phyloP scores from a whole-genome alignment of 805 yeast genomes.

The Candida boidinii region DNA sequence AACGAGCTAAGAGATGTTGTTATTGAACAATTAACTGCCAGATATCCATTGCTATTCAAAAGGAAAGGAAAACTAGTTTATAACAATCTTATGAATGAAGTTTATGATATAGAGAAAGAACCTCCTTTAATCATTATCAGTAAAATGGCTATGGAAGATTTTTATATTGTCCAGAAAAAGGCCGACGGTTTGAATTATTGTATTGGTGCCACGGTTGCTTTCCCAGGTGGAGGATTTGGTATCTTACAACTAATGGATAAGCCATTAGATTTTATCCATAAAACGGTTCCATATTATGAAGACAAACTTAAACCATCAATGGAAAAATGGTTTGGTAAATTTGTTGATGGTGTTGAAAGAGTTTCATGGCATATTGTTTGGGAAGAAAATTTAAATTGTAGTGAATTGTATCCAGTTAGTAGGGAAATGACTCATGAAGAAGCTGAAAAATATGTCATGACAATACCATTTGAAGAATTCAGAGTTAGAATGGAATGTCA shows the following conservation, averaged over 20 bases:
- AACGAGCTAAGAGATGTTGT: slow-evolving; percentile 35
- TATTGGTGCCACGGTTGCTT: slow-evolving; percentile 43
- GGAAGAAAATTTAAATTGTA: slow-evolving; percentile 31
- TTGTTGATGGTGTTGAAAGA: slow-evolving; percentile 37
- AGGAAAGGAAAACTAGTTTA: slow-evolving; percentile 24
- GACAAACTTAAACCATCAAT: slow-evolving; percentile 37
- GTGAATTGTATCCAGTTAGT: slow-evolving; percentile 21
- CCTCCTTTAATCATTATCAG: slow-evolving; percentile 37
- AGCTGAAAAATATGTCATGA: slow-evolving; percentile 22
- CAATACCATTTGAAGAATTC: slow-evolving; percentile 30
- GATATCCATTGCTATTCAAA: slow-evolving; percentile 37
- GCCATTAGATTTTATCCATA: slow-evolving; percentile 36
- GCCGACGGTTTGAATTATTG: slow-evolving; percentile 31
- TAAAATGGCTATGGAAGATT: slow-evolving; percentile 43
- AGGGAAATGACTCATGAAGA: slow-evolving; percentile 28
- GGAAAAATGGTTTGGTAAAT: slow-evolving; percentile 41
- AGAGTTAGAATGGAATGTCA: slow-evolving; percentile 40
- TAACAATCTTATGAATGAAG: slow-evolving; percentile 34
- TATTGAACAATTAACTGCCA: slow-evolving; percentile 29
- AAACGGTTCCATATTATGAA: slow-evolving; percentile 39
- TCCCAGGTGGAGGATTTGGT: slow-evolving; percentile 45
- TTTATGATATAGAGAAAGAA: slow-evolving; percentile 33
- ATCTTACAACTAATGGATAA: slow-evolving; percentile 21
- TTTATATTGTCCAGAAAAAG: slow-evolving; percentile 31
- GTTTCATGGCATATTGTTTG: slow-evolving; percentile 43